Conservation (phyloP, 345 rosid genomes). For the Eutrema yunnanense region DNA sequence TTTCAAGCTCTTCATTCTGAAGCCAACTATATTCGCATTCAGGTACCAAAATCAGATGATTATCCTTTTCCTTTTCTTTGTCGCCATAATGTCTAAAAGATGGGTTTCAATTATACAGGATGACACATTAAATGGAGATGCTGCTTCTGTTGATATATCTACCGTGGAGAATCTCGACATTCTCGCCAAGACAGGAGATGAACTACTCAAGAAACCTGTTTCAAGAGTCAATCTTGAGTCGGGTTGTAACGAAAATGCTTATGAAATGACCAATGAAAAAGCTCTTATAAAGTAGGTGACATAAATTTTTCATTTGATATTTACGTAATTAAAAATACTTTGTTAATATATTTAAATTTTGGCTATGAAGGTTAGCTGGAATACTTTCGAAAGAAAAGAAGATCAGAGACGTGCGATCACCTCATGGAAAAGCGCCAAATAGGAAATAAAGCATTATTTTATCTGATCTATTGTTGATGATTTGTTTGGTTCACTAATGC, state of each 20-base stretch:
- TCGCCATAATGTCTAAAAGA: not conserved
- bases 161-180: conserved; percentile 42
- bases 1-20: conserved; percentile 45
- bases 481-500: not conserved
- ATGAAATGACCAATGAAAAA: conserved; percentile 14
- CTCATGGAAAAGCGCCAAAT: conserved; percentile 15
- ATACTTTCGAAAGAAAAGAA: conserved; percentile 40
- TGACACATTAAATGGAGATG: conserved; percentile 37
- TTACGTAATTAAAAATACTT: not conserved
- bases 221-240: conserved; percentile 43
- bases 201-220: conserved; percentile 46
- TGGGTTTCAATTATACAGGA: conserved; percentile 28
- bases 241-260: conserved; percentile 30
- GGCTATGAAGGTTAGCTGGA: conserved; percentile 35
- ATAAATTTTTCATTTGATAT: not conserved
- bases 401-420: conserved; percentile 33
- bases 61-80: not conserved
- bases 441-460: not conserved
- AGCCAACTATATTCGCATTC: conserved; percentile 34
- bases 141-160: conserved; percentile 48
- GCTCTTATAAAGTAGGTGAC: conserved; percentile 25
- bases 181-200: conserved; percentile 43
- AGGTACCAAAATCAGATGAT: conserved; percentile 6
- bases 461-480: not conserved
- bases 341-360: not conserved